Evolutionary conservation across 2,329 filamentous ascomycete genomes (phyloP), one percentile per base, ranked within the genome.

Genomic region (Bipolaris oryzae): DNA sequence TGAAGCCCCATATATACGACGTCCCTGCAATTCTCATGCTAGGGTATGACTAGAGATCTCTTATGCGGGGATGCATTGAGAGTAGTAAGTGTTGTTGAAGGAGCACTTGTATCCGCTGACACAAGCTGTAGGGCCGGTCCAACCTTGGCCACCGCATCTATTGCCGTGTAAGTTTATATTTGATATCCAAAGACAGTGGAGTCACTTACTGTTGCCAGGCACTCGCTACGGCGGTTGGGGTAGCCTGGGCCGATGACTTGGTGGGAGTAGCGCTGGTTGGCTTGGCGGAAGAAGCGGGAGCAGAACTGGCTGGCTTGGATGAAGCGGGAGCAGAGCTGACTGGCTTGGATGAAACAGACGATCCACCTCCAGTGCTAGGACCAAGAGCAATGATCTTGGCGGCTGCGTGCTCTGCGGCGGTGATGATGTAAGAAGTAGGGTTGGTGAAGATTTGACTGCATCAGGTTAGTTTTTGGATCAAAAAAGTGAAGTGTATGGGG

Each of bases 351-450:
- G 34, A 15, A 2, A 11, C 15, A 11, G 37, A 18, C n/a, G 16
- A 6, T 9, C 20, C 20, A 23, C 58, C 58, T 23, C 51, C 53
- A 31, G 33, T 53, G 44, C 53, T 46, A 5, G 35, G 42, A 53
- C 53, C 53, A 13, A 65, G 61, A 10, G 72, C 74, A 28, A 76
- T 66, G 34, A 77, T 76, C 68, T 74, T 76, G n/a, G 68, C 73
- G 37, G 73, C 72, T 20, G 75, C 74, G 53, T 76, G 74, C 49
- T 77, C 75, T 20, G 71, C 75, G 9, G 69, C 60, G 6, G 66
- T 60, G 39, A 76, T 72, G 18, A 77, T 76, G 66, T 76, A 74
- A 2, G 74, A 67, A 21, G 73, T 74, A 18, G 75, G 75, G 66
- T 77, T 77, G 47, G 75, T 76, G 28, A 66, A 65, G 48, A 76